Evolutionary conservation across 148 eudicot genomes (phyloP), one percentile per base, ranked within the genome.

Genomic region (Chenopodium formosanum): DNA sequence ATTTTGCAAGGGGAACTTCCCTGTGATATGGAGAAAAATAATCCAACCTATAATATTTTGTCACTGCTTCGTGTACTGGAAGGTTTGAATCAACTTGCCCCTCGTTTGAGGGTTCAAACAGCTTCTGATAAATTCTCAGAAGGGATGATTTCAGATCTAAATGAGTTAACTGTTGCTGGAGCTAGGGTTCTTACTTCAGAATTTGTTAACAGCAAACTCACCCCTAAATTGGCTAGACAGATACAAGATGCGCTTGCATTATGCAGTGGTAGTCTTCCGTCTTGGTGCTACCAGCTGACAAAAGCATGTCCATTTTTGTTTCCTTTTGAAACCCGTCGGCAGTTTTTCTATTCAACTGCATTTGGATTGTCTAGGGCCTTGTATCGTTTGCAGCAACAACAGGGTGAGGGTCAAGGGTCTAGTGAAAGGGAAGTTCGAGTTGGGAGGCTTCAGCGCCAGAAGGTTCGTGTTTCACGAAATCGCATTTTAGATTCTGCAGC

Each of bases 221-320:
- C 99, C 67, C 99, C 99, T 62, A 97, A 97, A 80, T 83, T 97
- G 87, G 92, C 99, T 77, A 84, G 99, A 62, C 99, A 94, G 80
- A 97, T 97, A 60, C 99, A 97, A 85, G 99, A 97, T 86, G 97
- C 97, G 25, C 98, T 97, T 78, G 99, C 99, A 19, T 91, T 97
- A 56, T 94, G 97, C 82, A 94, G 98, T 87, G 99, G 98, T 47
- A 91, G 95, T 88, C 97, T 97, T 78, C 99, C 99, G 12, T 90
- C 98, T 11, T 97, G 99, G 99, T 97, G 99, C 87, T 90, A 92
- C 84, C 99, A 97, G 85, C 82, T 97, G 86, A 94, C 98, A 22
- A 97, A 91, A 85, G 91, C 99, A 52, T 97, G 98, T 78, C 97
- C 99, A 2, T 97, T 97, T 82, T 88, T 94, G 89, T 97, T 94